Percentiles rank a stretch among this genome's conserved stretches.
Conservation (phyloP, 179 eudicot species). For the Dionaea muscipula region DNA sequence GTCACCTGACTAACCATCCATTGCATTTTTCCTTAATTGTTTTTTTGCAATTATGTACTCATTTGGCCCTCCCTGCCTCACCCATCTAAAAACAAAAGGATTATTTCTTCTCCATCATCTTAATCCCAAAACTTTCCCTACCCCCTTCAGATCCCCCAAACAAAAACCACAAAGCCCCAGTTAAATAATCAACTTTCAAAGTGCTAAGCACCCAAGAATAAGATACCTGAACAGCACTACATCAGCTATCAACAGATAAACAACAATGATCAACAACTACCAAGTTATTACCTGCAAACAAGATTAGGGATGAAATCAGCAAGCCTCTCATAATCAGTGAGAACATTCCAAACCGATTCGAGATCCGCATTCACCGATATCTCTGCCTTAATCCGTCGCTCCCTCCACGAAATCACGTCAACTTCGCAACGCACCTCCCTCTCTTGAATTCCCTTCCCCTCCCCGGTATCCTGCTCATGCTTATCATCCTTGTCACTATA, state of each 20-base stretch:
- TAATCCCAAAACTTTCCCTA: no score
- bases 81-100: no score
- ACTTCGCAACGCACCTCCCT: slow-evolving; percentile 49
- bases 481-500: slow-evolving; percentile 5
- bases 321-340: slow-evolving; percentile 90
- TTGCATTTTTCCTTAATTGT: no score
- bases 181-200: not conserved
- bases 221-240: not conserved
- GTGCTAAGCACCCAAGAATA: no score
- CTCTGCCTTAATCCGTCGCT: slow-evolving; percentile 59
- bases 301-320: slow-evolving; percentile 95
- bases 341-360: slow-evolving; percentile 72
- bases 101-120: no score
- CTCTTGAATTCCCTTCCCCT: slow-evolving; percentile 21
- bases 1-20: no score
- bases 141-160: no score
- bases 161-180: no score
- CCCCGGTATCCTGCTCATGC: slow-evolving; percentile 12
- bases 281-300: slow-evolving; percentile 43
- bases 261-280: not conserved
- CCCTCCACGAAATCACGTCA: slow-evolving; percentile 92
- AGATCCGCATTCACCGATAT: slow-evolving; percentile 58
- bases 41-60: no score
- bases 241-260: not conserved
- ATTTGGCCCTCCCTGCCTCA: no score